Percentiles rank a stretch among this genome's conserved stretches.
These are phyloP conservation scores for Wickerhamiella hasegawae DNA, from an alignment of 805 yeast species.

Conservation along the genomic window DNA sequence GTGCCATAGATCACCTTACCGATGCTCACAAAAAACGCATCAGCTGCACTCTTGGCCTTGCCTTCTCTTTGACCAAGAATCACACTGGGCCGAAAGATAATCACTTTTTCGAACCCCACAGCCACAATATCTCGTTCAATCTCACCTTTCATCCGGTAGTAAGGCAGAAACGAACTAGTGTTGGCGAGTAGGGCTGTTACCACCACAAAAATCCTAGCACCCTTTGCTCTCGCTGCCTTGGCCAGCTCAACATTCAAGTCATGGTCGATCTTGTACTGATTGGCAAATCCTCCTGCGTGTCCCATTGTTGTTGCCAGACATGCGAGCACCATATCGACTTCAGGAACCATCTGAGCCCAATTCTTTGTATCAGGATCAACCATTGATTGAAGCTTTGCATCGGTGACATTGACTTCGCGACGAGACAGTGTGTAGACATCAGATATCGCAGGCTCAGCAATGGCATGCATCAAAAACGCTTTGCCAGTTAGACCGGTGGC, in stretches of 20 bases:
- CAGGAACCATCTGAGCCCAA: conserved; percentile 33
- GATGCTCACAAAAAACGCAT: conserved; percentile 23
- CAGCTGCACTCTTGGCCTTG: conserved; percentile 6
- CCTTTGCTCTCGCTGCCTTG: conserved; percentile 53
- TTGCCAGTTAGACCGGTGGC: conserved; percentile 69
- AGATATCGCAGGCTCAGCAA: conserved; percentile 30
- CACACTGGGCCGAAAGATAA: conserved; percentile 65
- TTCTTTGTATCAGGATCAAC: conserved; percentile 31
- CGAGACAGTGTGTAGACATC: conserved; percentile 19
- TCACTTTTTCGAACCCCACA: conserved; percentile 50
- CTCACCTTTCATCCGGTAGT: conserved; percentile 55
- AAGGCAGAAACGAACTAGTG: conserved; percentile 39
- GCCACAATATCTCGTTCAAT: conserved; percentile 51
- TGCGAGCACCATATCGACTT: conserved; percentile 35
- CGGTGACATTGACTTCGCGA: conserved; percentile 7
- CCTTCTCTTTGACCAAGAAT: conserved; percentile 48
- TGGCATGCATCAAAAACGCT: conserved; percentile 30
- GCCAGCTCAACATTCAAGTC: conserved; percentile 58
- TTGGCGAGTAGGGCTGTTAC: conserved; percentile 53
- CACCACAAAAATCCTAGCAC: conserved; percentile 50
- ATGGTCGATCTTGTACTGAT: conserved; percentile 56
- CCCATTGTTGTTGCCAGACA: conserved; percentile 65
- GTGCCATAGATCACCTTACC: conserved; percentile 20
- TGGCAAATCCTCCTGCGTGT: conserved; percentile 55
- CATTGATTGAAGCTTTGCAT: conserved; percentile 23